phyloP scores from a whole-genome alignment of 345 rosid species.

The Arabis hirsuta region DNA sequence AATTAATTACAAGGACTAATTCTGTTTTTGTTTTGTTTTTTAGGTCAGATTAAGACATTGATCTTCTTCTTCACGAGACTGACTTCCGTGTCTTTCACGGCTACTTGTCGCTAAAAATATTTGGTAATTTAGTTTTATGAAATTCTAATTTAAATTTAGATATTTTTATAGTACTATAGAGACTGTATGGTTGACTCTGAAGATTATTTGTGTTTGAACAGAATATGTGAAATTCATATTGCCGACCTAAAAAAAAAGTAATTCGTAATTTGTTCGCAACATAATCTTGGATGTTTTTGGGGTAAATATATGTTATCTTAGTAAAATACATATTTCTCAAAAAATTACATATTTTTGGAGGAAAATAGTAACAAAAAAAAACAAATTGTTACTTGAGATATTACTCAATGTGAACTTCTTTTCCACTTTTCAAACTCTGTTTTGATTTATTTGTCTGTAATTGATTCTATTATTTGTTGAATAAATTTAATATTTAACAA shows the following conservation, averaged over 20 bases:
- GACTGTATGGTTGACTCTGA: conserved; percentile 35
- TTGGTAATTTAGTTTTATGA: neutral
- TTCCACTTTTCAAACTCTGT: too few relatives aligned
- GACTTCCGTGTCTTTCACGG: conserved; percentile 43
- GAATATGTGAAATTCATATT: conserved; percentile 21
- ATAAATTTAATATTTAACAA: too few relatives aligned
- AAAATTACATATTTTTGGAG: neutral
- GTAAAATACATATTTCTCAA: too few relatives aligned
- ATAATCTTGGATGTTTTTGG: neutral
- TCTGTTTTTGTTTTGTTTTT: neutral
- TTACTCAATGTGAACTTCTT: too few relatives aligned
- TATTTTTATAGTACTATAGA: conserved; percentile 6
- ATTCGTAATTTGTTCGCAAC: neutral
- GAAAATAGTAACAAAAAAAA: neutral
- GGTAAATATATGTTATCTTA: neutral
- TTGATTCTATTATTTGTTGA: too few relatives aligned
- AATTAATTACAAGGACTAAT: conserved; percentile 14
- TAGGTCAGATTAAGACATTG: conserved; percentile 41
- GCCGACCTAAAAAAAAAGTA: conserved; percentile 21
- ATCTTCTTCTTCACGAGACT: conserved; percentile 21
- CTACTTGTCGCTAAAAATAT: conserved; percentile 12
- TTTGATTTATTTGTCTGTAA: too few relatives aligned
- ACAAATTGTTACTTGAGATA: too few relatives aligned
- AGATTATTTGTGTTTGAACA: conserved; percentile 26
- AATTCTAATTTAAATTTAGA: neutral